These are phyloP conservation scores for Trichodelitschia bisporula DNA, from an alignment of 495 filamentous ascomycete species.

Conservation along the genomic window DNA sequence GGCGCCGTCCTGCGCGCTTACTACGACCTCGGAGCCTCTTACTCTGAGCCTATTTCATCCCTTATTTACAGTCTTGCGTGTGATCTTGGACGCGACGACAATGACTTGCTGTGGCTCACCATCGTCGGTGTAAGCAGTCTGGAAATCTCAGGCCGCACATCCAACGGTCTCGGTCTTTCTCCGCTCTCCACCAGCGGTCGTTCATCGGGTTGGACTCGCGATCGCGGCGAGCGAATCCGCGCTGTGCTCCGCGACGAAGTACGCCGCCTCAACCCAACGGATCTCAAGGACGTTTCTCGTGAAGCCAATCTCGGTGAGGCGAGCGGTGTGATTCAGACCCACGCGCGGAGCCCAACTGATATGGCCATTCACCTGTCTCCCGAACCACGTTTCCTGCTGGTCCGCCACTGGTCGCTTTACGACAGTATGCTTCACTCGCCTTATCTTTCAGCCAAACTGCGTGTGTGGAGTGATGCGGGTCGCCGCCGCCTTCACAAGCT, in stretches of 20 bases:
- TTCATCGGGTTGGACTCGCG: constrained; percentile 55
- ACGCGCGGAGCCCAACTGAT: constrained; percentile 70
- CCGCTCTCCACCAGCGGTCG: constrained; percentile 22
- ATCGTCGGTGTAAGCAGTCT: constrained; percentile 83
- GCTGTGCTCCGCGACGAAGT: constrained; percentile 82
- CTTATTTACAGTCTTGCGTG: constrained; percentile 86
- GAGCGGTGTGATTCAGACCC: constrained; percentile 61
- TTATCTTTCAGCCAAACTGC: constrained; percentile 75
- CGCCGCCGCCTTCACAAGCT: constrained; percentile 84
- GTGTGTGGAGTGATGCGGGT: constrained; percentile 82
- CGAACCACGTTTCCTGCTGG: constrained; percentile 79
- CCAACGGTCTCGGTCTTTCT: constrained; percentile 51
- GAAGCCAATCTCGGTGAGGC: constrained; percentile 24
- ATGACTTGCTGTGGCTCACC: constrained; percentile 81
- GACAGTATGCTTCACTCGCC: constrained; percentile 97
- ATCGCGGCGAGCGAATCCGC: constrained; percentile 61
- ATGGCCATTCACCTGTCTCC: constrained; percentile 80
- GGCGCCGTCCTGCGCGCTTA: constrained; percentile 49
- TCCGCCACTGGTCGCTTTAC: constrained; percentile 91
- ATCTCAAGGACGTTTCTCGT: constrained; percentile 27
- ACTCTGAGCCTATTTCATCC: constrained; percentile 82
- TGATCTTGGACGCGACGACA: constrained; percentile 86
- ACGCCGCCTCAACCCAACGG: constrained; percentile 71
- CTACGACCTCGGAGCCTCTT: constrained; percentile 67
- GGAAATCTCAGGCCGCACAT: constrained; percentile 72